Conservation (phyloP, 129 eudicot genomes). For the sunflower (Helianthus annuus) region DNA sequence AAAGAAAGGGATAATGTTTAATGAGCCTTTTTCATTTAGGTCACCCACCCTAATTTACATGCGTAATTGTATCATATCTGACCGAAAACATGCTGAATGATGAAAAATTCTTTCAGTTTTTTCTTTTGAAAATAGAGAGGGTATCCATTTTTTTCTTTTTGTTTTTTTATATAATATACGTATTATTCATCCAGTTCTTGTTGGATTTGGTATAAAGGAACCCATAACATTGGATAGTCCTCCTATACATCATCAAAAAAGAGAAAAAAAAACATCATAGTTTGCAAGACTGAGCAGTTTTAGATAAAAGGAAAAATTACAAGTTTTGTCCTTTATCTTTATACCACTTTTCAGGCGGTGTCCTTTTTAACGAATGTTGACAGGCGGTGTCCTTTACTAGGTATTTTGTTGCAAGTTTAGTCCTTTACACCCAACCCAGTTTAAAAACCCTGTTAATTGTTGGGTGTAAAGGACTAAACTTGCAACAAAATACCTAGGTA, state of each 20-base stretch:
- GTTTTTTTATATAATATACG: background rate
- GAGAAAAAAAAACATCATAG: background rate
- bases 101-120: background rate
- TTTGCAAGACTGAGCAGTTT: too few species aligned
- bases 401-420: too few species aligned
- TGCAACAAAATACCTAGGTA: too few species aligned
- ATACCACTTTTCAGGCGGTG: too few species aligned
- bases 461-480: too few species aligned
- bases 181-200: background rate
- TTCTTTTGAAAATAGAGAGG: background rate
- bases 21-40: background rate
- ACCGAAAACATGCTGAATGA: background rate
- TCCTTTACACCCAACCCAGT: too few species aligned
- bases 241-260: background rate
- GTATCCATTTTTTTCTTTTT: background rate
- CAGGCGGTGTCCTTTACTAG: too few species aligned
- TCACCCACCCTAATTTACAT: background rate
- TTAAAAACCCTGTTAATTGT: too few species aligned
- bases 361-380: too few species aligned
- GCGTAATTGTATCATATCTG: background rate
- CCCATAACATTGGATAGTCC: background rate
- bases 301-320: too few species aligned
- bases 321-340: too few species aligned
- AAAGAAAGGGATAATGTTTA: background rate
- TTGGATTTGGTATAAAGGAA: background rate